A percentile compares a stretch with the other conserved stretches of the same genome.
Conservation (phyloP, 805 yeast species). For the Candida insectalens region DNA sequence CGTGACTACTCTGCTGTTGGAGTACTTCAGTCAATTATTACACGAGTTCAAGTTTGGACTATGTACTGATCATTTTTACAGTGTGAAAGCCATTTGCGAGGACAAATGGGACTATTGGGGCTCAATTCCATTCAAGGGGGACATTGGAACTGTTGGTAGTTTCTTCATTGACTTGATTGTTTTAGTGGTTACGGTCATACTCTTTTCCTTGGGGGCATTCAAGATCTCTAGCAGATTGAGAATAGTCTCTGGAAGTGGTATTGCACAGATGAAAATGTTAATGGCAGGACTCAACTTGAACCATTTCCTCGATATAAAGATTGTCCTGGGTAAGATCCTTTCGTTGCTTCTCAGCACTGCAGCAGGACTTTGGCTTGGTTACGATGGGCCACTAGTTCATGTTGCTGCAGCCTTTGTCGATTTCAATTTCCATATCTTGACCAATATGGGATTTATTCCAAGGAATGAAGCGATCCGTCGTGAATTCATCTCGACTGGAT, state of each 20-base stretch:
- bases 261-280: slow-evolving; percentile 62
- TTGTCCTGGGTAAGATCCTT: slow-evolving; percentile 44
- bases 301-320: slow-evolving; percentile 39
- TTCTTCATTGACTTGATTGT: slow-evolving; percentile 26
- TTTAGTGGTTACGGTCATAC: slow-evolving; percentile 26
- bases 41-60: slow-evolving; percentile 45
- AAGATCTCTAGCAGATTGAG: slow-evolving; percentile 23
- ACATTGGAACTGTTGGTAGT: too few relatives aligned
- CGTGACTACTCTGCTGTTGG: slow-evolving; percentile 36
- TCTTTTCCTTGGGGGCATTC: slow-evolving; percentile 31
- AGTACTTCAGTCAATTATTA: slow-evolving; percentile 38
- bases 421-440: slow-evolving; percentile 13
- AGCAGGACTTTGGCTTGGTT: slow-evolving; percentile 75
- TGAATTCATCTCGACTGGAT: slow-evolving; percentile 62
- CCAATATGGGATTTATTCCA: slow-evolving; percentile 5
- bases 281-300: slow-evolving; percentile 54
- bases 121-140: slow-evolving; percentile 8
- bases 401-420: slow-evolving; percentile 32
- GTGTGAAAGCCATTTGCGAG: slow-evolving; percentile 22
- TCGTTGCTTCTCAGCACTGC: slow-evolving; percentile 61
- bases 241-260: slow-evolving; percentile 48
- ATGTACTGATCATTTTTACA: slow-evolving; percentile 27
- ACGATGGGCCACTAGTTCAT: slow-evolving; percentile 83
- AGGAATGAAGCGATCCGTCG: slow-evolving; percentile 51
- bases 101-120: slow-evolving; percentile 6